phyloP scores from a whole-genome alignment of 1,139 yeast species.

The Taphrina pruni region DNA sequence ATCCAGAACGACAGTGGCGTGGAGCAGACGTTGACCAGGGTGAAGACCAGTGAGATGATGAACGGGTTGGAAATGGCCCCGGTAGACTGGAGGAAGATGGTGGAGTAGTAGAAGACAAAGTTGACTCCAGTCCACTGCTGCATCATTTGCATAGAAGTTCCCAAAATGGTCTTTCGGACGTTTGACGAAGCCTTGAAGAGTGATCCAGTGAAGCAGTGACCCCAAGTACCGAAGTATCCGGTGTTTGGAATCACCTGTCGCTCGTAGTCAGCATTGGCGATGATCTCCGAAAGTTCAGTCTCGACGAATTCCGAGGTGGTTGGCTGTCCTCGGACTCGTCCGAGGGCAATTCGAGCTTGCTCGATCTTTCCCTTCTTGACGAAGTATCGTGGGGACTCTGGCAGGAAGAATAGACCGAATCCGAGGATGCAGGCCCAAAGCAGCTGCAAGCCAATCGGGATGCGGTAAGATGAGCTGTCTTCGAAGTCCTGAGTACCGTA shows the following conservation, averaged over 20 bases:
- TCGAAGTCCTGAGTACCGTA: slow-evolving; percentile 67
- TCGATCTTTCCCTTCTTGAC: slow-evolving; percentile 54
- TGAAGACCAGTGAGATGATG: slow-evolving; percentile 63
- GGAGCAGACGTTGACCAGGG: slow-evolving; percentile 66
- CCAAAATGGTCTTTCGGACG: slow-evolving; percentile 51
- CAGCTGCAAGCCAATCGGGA: slow-evolving; percentile 62
- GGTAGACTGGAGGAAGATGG: slow-evolving; percentile 68
- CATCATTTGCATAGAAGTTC: slow-evolving; percentile 58
- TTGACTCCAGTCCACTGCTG: slow-evolving; percentile 71
- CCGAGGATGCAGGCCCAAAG: slow-evolving; percentile 56
- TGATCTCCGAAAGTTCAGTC: slow-evolving; percentile 56
- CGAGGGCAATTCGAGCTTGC: slow-evolving; percentile 55
- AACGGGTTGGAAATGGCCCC: slow-evolving; percentile 66
- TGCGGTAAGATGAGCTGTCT: slow-evolving; percentile 77
- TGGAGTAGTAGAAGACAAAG: slow-evolving; percentile 57
- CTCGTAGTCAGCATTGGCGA: slow-evolving; percentile 57
- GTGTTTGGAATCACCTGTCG: slow-evolving; percentile 50
- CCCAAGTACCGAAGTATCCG: slow-evolving; percentile 62
- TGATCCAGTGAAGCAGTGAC: slow-evolving; percentile 54
- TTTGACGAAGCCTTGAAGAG: slow-evolving; percentile 46
- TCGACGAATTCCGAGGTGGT: slow-evolving; percentile 53
- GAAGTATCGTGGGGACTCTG: slow-evolving; percentile 67
- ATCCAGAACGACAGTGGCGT: slow-evolving; percentile 65
- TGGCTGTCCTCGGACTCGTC: slow-evolving; percentile 54
- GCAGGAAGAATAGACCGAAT: slow-evolving; percentile 59